Evolutionary conservation across 176 grass and related monocot genomes (phyloP), one percentile per base, ranked within the genome.

Genomic region (Poa pratensis): DNA sequence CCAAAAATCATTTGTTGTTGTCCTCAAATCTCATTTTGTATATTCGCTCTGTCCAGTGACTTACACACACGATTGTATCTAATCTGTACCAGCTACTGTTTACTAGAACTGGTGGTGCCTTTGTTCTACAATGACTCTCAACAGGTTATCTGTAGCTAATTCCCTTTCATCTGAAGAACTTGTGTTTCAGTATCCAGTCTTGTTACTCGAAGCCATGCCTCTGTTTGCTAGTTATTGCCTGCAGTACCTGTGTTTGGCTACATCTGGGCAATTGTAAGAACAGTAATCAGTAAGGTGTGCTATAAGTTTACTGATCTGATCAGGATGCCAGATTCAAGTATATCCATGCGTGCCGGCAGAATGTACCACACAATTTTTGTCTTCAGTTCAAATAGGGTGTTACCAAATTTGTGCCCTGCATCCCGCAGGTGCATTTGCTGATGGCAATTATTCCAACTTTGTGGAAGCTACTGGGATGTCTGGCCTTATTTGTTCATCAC

Each of bases 401-500:
- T 10, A 48, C 45, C 71, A 30, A 30, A 51, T 30, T 30, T 6
- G 71, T 28, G 14, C 23, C 7, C 3, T 51, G 46, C 15, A 19
- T 3, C 72, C 24, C 0, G 24, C 72, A 19, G 7, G 72, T 75
- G 15, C 72, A 50, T 30, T 75, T 32, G 42, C 16, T 9, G 26
- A 5, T 52, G 46, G 15, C n/a, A 52, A 19, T 75, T 16, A 52
- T 52, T 51, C 46, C 50, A 32, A 30, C 72, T 6, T 75, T 1
- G 24, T 75, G 72, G 72, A 75, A 75, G 24, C 16, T 52, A 6
- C 72, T 19, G 23, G 71, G 26, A 11, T 74, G 70, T 73, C 70
- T 73, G 43, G 43, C 70, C 70, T 73, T 49, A 73, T 73, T 48
- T 73, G 40, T 26, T 72, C 15, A 48, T 52, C 15, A 10, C 72